phyloP scores from a whole-genome alignment of 345 rosid species.

The Aurinia saxatilis region DNA sequence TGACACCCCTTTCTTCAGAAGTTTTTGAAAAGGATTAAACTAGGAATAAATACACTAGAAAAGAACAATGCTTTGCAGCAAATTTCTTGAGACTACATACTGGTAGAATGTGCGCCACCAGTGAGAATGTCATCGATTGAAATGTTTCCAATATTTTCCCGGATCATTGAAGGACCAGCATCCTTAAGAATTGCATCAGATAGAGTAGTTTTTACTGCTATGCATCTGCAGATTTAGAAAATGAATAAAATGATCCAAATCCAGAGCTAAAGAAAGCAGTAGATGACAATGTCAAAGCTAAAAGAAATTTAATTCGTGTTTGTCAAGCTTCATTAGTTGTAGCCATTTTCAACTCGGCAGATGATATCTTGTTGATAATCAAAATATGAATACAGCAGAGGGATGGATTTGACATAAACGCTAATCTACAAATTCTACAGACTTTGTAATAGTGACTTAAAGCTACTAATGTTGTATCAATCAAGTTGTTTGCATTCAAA shows the following conservation, averaged over 20 bases:
- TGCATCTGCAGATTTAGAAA: slow-evolving; percentile 59
- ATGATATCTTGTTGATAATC: background rate
- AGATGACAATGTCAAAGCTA: background rate
- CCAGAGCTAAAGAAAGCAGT: background rate
- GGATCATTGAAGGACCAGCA: slow-evolving; percentile 66
- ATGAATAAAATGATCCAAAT: slow-evolving; percentile 3
- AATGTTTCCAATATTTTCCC: slow-evolving; percentile 64
- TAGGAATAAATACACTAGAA: slow-evolving; percentile 33
- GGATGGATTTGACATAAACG: background rate
- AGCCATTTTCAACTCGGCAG: background rate
- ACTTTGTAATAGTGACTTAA: background rate
- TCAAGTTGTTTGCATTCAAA: background rate
- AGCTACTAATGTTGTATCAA: background rate
- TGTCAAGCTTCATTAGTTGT: background rate
- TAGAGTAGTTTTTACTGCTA: slow-evolving; percentile 82
- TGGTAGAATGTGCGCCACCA: slow-evolving; percentile 65
- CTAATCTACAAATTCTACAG: background rate
- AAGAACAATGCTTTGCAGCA: slow-evolving; percentile 22
- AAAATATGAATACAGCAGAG: background rate
- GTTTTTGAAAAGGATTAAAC: background rate
- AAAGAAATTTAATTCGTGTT: background rate
- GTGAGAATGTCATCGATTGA: slow-evolving; percentile 78
- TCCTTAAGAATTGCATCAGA: slow-evolving; percentile 56
- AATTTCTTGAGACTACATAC: slow-evolving; percentile 64
- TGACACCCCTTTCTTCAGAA: background rate